phyloP scores from a whole-genome alignment of 140 eudicot species.

The Flaveria floridana region DNA sequence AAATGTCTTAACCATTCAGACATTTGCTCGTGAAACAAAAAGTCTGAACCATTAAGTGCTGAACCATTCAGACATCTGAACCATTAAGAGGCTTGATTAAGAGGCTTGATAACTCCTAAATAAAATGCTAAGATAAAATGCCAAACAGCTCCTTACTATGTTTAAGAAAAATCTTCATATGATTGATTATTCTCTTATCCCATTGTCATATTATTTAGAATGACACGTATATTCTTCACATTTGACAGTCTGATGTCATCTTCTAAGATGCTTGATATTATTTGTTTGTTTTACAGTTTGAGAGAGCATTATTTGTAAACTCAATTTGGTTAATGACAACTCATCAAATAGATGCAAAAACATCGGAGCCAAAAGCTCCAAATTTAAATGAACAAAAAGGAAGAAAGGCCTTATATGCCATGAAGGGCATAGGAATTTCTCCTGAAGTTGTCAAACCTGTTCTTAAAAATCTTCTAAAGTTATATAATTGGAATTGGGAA shows the following conservation, averaged over 20 bases:
- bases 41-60: too few species aligned
- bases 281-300: constrained; percentile 20
- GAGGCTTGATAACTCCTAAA: too few species aligned
- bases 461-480: constrained; percentile 43
- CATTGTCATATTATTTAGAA: background rate
- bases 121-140: too few species aligned
- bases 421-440: constrained; percentile 50
- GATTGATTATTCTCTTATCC: background rate
- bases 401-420: constrained; percentile 50
- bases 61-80: too few species aligned
- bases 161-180: background rate
- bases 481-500: constrained; percentile 56
- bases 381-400: constrained; percentile 27
- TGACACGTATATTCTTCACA: background rate
- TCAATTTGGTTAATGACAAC: constrained; percentile 23
- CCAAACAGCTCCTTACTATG: too few species aligned
- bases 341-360: constrained; percentile 21
- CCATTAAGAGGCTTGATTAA: too few species aligned
- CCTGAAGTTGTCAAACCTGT: constrained; percentile 54
- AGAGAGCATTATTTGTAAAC: constrained; percentile 6
- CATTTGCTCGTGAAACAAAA: too few species aligned
- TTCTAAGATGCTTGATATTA: constrained; percentile 1
- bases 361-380: constrained; percentile 23
- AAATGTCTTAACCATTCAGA: too few species aligned
- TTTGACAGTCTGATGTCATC: constrained; percentile 1